Evolutionary conservation across 495 filamentous ascomycete species (phyloP), one percentile per base, ranked within the genome.

Genomic region (Bryoglossum gracile): DNA sequence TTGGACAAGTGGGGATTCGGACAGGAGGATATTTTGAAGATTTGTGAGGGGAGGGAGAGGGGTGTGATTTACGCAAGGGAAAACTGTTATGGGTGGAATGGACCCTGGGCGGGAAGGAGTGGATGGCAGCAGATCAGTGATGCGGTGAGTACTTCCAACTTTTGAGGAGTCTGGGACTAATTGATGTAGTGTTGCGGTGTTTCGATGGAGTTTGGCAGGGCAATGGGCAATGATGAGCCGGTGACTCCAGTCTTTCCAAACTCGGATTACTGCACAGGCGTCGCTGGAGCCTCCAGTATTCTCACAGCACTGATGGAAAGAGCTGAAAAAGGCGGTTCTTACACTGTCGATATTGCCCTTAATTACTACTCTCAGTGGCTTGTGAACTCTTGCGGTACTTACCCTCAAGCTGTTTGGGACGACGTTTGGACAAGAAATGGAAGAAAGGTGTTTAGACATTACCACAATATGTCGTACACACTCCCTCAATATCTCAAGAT

Each of bases 51-150:
- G 35, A 66, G 77, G 3, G 73, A 73, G 16, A 75, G 72, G 54
- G 81, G 82, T 9, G 72, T 81, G 37, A 74, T 87, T 40, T 83
- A 81, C 56, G 77, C 84, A 3, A 73, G 75, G 26, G 82, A 86
- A 64, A 82, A 86, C 66, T 86, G 83, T 57, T 86, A 84, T 57
- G 83, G 83, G 13, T 70, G 68, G 19, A 56, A 60, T 11, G 68
- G 65, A n/a, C 69, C 73, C 45, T 76, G 70, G 71, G 61, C 71
- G 1, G 22, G 51, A 30, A 65, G 74, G 1, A 61, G 67, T 21
- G 75, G 74, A 8, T 77, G 75, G 74, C 74, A 79, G 60, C 74
- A 79, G 50, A 75, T 77, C 36, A 71, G 73, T 25, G 75, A 48
- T 43, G 48, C 48, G 3, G 26, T 30, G 13, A 30, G 26, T n/a